Evolutionary conservation across 352 stramenopile species (phyloP).

Genomic region (Pseudoperonospora humuli): DNA sequence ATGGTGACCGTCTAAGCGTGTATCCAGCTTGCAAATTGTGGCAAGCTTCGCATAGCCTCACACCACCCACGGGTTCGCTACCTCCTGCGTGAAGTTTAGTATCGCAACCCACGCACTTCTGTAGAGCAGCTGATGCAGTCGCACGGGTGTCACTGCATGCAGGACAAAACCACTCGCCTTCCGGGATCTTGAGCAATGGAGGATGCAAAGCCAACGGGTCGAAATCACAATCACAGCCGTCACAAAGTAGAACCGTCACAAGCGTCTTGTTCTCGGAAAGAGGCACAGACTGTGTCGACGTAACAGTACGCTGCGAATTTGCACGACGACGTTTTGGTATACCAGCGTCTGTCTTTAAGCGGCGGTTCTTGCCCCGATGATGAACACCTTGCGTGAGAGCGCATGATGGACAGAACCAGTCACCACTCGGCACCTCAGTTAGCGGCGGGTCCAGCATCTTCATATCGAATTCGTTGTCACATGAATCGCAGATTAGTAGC

Average conservation of each 20-base stretch:
- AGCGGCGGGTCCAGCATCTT: constrained; percentile 41
- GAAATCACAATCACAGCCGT: constrained; percentile 62
- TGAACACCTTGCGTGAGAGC: constrained; percentile 2
- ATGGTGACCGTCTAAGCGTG: constrained; percentile 10
- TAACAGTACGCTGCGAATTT: background rate
- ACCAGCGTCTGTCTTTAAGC: background rate
- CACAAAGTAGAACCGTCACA: constrained; percentile 54
- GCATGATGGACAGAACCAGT: constrained; percentile 32
- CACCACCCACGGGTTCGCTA: constrained; percentile 19
- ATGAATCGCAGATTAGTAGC: constrained; percentile 64
- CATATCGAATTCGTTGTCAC: constrained; percentile 62
- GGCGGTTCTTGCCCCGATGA: background rate
- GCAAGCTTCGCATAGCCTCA: constrained; percentile 30
- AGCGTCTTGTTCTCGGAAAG: constrained; percentile 7
- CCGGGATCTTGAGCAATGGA: constrained; percentile 34
- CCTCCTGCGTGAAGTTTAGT: constrained; percentile 14
- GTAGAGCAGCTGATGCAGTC: background rate
- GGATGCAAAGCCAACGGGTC: constrained; percentile 41
- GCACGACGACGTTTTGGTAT: constrained; percentile 1
- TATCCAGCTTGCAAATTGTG: constrained; percentile 26
- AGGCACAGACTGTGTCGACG: background rate
- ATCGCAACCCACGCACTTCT: constrained; percentile 31
- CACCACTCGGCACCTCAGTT: constrained; percentile 34
- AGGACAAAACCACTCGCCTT: constrained; percentile 46
- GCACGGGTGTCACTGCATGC: constrained; percentile 16